These are phyloP conservation scores for Lichtheimia ramosa DNA, from an alignment of 371 early-diverging fungal species.

Conservation along the genomic window DNA sequence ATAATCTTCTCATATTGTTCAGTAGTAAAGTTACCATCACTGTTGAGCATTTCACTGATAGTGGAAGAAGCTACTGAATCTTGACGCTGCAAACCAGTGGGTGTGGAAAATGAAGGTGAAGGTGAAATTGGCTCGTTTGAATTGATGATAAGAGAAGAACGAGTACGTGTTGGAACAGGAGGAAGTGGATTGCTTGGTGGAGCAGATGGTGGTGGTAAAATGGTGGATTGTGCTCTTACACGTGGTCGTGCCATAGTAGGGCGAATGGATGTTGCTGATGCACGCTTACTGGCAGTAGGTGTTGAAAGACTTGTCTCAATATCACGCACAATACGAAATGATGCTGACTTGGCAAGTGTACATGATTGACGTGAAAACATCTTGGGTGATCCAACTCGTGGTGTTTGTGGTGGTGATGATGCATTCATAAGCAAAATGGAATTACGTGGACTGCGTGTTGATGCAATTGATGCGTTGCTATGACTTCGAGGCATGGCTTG, in stretches of 20 bases:
- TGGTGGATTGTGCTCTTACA: conserved; percentile 13
- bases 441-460: neutral
- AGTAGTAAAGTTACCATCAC: conserved; percentile 18
- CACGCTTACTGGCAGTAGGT: conserved; percentile 9
- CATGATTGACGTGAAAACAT: conserved; percentile 10
- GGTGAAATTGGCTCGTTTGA: neutral
- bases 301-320: neutral
- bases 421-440: neutral
- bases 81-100: conserved; percentile 5
- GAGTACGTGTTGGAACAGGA: conserved; percentile 28
- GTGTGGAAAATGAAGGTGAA: conserved; percentile 8
- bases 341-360: conserved; percentile 31
- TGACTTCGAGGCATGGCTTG: conserved; percentile 37
- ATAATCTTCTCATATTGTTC: conserved; percentile 49
- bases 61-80: conserved; percentile 8
- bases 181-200: conserved; percentile 50
- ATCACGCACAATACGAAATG: conserved; percentile 17
- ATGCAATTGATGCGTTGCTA: neutral
- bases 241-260: conserved; percentile 15
- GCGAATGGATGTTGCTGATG: conserved; percentile 20
- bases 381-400: conserved; percentile 27
- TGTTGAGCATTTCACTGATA: conserved; percentile 8
- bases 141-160: neutral
- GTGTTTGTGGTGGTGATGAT: conserved; percentile 44
- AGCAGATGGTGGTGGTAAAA: conserved; percentile 39